Conservation (phyloP, 352 stramenopile genomes). For the Globisporangium lucens region DNA sequence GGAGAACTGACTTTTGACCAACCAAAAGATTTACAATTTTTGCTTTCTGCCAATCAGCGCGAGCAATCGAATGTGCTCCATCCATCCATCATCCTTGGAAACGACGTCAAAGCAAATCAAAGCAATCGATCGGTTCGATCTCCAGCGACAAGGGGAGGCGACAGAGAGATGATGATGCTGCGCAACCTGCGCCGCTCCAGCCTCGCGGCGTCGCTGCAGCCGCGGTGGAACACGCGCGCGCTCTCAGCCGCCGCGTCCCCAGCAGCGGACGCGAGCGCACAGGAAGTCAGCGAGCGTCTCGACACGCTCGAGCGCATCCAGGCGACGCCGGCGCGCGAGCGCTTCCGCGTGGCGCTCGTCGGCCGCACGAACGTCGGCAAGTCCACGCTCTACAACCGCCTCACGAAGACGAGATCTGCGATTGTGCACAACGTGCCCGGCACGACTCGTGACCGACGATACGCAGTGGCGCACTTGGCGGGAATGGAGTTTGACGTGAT, state of each 20-base stretch:
- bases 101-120: conserved; percentile 4
- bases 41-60: conserved; percentile 29
- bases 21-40: conserved; percentile 14
- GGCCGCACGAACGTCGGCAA: conserved; percentile 84
- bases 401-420: conserved; percentile 69
- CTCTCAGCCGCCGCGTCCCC: conserved; percentile 15
- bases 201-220: conserved; percentile 14
- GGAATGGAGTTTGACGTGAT: conserved; percentile 81
- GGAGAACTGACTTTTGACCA: conserved; percentile 19
- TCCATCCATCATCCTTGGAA: conserved; percentile 5
- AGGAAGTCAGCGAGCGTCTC: conserved; percentile 27
- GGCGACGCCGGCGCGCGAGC: conserved; percentile 34
- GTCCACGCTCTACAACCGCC: conserved; percentile 82
- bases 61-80: background rate
- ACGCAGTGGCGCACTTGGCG: conserved; percentile 53
- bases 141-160: background rate
- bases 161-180: conserved; percentile 28
- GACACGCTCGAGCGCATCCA: conserved; percentile 36
- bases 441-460: conserved; percentile 76
- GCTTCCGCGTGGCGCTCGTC: conserved; percentile 76
- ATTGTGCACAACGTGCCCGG: conserved; percentile 85
- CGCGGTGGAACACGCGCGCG: conserved; percentile 17
- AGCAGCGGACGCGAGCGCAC: background rate
- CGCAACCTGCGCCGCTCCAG: conserved; percentile 31
- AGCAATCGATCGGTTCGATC: background rate